phyloP scores from a whole-genome alignment of 331 rosid genomes.

The Rhamnella rubrinervis region DNA sequence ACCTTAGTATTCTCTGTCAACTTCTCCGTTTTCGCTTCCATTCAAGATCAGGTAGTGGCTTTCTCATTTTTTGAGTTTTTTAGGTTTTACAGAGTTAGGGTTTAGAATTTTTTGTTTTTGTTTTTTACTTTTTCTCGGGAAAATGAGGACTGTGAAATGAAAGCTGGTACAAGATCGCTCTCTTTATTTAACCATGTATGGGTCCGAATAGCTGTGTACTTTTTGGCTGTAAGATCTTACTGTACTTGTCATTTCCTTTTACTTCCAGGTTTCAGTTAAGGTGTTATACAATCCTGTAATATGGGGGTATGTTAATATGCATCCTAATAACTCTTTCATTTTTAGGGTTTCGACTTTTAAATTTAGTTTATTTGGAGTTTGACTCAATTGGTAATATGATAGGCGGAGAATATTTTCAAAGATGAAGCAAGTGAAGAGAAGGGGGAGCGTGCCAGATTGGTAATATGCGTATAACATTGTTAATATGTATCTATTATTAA shows the following conservation, averaged over 20 bases:
- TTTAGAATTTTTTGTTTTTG: not conserved
- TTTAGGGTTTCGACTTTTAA: not conserved
- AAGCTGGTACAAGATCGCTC: not conserved
- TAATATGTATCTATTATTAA: not conserved
- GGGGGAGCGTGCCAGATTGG: slow-evolving; percentile 97
- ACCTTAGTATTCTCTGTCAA: not conserved
- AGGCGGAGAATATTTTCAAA: slow-evolving; percentile 70
- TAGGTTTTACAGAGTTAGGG: slow-evolving; percentile 19
- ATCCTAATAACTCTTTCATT: not conserved
- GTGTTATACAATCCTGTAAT: not conserved
- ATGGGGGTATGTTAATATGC: slow-evolving; percentile 27
- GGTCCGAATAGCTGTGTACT: not conserved
- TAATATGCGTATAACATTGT: slow-evolving; percentile 19
- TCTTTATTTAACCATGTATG: not conserved
- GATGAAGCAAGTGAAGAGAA: slow-evolving; percentile 97
- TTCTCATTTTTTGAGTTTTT: slow-evolving; percentile 12
- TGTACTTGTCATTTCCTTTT: not conserved
- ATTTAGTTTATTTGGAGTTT: slow-evolving; percentile 1
- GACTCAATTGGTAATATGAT: slow-evolving; percentile 13
- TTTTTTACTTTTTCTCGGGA: not conserved
- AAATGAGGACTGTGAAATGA: not conserved
- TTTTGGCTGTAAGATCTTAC: not conserved
- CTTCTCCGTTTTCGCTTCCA: not conserved
- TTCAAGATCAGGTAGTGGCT: slow-evolving; percentile 28
- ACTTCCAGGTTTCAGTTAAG: slow-evolving; percentile 12